Evolutionary conservation across 2,329 filamentous ascomycete genomes (phyloP).

Genomic region (Apiospora hydei): DNA sequence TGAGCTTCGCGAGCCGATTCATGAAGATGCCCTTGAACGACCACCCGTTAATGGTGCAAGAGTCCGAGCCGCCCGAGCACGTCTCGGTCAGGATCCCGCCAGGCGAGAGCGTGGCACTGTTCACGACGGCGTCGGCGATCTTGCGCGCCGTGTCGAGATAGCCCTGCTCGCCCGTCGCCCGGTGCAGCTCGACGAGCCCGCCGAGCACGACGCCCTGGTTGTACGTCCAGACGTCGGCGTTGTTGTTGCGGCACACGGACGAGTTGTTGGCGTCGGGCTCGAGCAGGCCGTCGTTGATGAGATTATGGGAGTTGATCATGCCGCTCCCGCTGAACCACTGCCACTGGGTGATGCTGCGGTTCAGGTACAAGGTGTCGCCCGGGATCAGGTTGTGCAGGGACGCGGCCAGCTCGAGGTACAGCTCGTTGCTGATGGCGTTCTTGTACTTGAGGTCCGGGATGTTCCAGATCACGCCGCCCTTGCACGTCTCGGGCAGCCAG

Average conservation of each 20-base stretch:
- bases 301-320: conserved; percentile 47
- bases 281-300: conserved; percentile 54
- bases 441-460: conserved; percentile 49
- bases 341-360: conserved; percentile 45
- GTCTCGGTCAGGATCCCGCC: conserved; percentile 53
- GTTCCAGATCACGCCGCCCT: conserved; percentile 53
- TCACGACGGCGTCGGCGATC: conserved; percentile 41
- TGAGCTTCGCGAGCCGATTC: conserved; percentile 60
- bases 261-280: conserved; percentile 29
- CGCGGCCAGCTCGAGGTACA: conserved; percentile 52
- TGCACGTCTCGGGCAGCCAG: conserved; percentile 51
- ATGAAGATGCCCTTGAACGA: conserved; percentile 72
- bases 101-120: conserved; percentile 45
- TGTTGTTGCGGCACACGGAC: conserved; percentile 40
- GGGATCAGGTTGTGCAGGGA: conserved; percentile 51
- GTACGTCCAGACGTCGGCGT: conserved; percentile 53
- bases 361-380: conserved; percentile 33
- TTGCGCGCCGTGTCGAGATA: conserved; percentile 34
- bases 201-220: conserved; percentile 67
- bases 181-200: conserved; percentile 61
- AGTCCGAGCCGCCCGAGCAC: conserved; percentile 37
- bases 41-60: conserved; percentile 45
- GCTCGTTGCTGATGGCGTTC: conserved; percentile 55
- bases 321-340: conserved; percentile 50
- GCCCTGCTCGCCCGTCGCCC: conserved; percentile 42